Percentiles rank a stretch among this genome's conserved stretches.
phyloP scores from a whole-genome alignment of 768 basidiomycete species.

The Atractiella rhizophila region DNA sequence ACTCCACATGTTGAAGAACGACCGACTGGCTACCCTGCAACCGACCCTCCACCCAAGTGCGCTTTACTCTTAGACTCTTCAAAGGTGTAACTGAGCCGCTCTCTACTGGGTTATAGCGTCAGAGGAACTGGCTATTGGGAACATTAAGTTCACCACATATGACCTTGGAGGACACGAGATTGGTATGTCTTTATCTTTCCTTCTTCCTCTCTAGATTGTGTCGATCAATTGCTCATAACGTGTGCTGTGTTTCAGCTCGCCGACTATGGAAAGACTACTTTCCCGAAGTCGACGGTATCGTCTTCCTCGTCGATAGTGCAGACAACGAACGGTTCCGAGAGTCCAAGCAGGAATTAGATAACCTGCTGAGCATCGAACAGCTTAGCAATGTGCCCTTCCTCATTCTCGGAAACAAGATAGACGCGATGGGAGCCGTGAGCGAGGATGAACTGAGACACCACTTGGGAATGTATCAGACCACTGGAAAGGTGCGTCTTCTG shows the following conservation, averaged over 20 bases:
- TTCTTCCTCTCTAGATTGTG: background rate
- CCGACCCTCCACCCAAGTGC: slow-evolving; percentile 93
- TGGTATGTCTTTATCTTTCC: slow-evolving; percentile 28
- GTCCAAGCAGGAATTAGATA: slow-evolving; percentile 83
- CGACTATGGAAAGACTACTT: slow-evolving; percentile 99
- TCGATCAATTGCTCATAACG: background rate
- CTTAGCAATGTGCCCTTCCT: slow-evolving; percentile 92
- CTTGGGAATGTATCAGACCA: slow-evolving; percentile 92
- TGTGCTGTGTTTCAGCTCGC: slow-evolving; percentile 33
- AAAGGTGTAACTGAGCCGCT: background rate
- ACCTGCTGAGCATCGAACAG: slow-evolving; percentile 82
- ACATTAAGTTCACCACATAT: slow-evolving; percentile 95
- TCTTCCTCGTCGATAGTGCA: slow-evolving; percentile 91
- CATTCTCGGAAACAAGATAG: slow-evolving; percentile 96
- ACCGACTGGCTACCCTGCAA: slow-evolving; percentile 85
- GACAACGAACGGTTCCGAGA: slow-evolving; percentile 91
- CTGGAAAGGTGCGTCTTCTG: slow-evolving; percentile 51
- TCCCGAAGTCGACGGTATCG: slow-evolving; percentile 95
- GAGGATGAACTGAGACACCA: slow-evolving; percentile 93
- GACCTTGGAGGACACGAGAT: slow-evolving; percentile 95
- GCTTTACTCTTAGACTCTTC: slow-evolving; percentile 16
- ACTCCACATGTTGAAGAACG: slow-evolving; percentile 98
- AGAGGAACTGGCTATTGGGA: slow-evolving; percentile 94
- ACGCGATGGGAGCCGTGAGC: slow-evolving; percentile 86
- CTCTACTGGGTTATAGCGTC: slow-evolving; percentile 37